phyloP scores from a whole-genome alignment of 2,329 filamentous ascomycete genomes.

The Teratosphaeria pseudoeucalypti region DNA sequence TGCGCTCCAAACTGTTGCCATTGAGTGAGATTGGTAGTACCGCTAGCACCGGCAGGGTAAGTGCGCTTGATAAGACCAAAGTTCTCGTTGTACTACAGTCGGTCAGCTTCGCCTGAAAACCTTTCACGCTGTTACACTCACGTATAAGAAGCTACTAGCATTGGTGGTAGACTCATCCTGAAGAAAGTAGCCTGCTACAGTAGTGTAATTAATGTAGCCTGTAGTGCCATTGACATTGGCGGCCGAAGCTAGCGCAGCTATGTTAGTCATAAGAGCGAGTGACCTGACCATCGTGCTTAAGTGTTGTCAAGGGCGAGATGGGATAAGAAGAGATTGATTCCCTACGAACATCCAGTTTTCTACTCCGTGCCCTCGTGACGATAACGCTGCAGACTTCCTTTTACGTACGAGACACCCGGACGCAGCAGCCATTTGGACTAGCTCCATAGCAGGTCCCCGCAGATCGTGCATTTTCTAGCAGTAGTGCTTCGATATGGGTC shows the following conservation, averaged over 20 bases:
- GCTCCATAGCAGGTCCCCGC: neutral
- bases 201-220: constrained; percentile 47
- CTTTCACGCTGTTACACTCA: constrained; percentile 22
- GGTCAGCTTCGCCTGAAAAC: neutral
- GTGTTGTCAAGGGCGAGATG: neutral
- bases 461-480: neutral
- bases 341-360: neutral
- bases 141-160: constrained; percentile 52
- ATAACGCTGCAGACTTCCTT: neutral
- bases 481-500: neutral
- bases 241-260: neutral
- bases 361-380: neutral
- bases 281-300: neutral
- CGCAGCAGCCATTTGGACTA: neutral
- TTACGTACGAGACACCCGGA: neutral
- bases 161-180: constrained; percentile 52
- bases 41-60: constrained; percentile 44
- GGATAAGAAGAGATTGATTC: neutral
- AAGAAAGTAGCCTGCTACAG: constrained; percentile 52
- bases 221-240: constrained; percentile 3
- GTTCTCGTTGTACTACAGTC: constrained; percentile 43
- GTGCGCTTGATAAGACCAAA: constrained; percentile 56
- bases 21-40: constrained; percentile 42
- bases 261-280: neutral
- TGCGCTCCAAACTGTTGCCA: constrained; percentile 56